Base-by-base conservation (phyloP, 306 rosid genomes). In the Castanopsis chinensis region DNA sequence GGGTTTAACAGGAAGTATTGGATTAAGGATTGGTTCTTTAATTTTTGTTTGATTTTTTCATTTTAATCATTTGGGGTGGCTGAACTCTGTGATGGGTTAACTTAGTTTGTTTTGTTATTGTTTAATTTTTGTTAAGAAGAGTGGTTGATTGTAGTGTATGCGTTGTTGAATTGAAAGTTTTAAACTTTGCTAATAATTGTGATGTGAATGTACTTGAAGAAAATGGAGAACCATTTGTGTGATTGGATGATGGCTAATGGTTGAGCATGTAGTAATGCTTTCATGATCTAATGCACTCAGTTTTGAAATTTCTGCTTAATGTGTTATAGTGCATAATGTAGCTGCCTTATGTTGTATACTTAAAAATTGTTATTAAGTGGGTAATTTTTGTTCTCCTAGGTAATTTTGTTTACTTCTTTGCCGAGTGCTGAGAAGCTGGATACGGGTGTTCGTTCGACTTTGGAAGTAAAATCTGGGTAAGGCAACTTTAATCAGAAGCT, bases 371-470 rank as follows among this genome's bases (percentile, higher is more conserved):
- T 25, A 45, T 58, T 76, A 20, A 60, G 15, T 21, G 76, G 33
- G 71, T 52, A 28, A 54, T 73, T 32, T 27, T 28, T 28, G 53
- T 80, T 79, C 77, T 57, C 84, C 82, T 57, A 91, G 97, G 81
- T 86, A 74, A 59, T 93, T 65, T 78, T 88, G 77, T 78, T 88
- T 71, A 83, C 85, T 55, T 80, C 85, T 82, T 74, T 80, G 28
- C 78, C 83, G 49, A 71, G 63, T 19, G 85, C 89, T 54, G 92
- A 65, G 79, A 73, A 83, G 79, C 57, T 83, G 51, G 72, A 81
- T 72, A 70, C 80, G 8, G 75, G 61, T 52, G 71, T 9, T 60
- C 68, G 75, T 72, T 33, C 33, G 71, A 27, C 15, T 65, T 58
- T 79, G 19, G 77, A 79, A 73, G 71, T 13, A 56, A 52, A 80